A percentile compares a stretch with the other conserved stretches of the same genome.
Evolutionary conservation across 306 rosid species (phyloP).

Genomic region (Hippophae rhamnoides): DNA sequence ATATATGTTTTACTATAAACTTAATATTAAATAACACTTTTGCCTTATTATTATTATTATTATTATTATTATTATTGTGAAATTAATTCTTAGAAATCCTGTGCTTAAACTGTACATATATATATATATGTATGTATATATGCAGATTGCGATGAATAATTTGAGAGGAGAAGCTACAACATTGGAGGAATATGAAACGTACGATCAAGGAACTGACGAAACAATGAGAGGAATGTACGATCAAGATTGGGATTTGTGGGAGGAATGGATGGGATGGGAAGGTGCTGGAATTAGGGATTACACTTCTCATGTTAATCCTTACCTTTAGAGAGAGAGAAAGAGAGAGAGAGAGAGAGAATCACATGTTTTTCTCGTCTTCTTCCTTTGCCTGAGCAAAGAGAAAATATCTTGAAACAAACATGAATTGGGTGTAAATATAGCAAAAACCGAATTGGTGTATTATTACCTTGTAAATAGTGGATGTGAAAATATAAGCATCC

Average conservation of each 20-base stretch:
- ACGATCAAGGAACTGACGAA: conserved; percentile 35
- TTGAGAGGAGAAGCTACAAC: conserved; percentile 45
- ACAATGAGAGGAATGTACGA: conserved; percentile 54
- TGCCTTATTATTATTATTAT: neutral
- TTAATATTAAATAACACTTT: too few species aligned
- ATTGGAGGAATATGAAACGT: conserved; percentile 18
- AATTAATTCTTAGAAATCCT: neutral
- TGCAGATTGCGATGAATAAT: conserved; percentile 56
- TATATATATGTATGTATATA: too few species aligned
- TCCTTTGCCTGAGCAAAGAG: too few species aligned
- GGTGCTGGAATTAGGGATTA: conserved; percentile 96
- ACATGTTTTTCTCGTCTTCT: too few species aligned
- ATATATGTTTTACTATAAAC: too few species aligned
- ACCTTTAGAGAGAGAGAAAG: conserved; percentile 24
- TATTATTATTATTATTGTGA: neutral
- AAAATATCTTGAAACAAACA: too few species aligned
- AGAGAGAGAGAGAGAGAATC: neutral
- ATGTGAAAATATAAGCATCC: too few species aligned
- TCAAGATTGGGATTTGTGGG: conserved; percentile 74
- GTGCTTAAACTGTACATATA: neutral
- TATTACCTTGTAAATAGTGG: too few species aligned
- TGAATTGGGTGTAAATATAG: too few species aligned
- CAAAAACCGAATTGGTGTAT: too few species aligned
- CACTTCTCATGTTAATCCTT: conserved; percentile 74
- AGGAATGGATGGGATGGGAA: conserved; percentile 99